These are phyloP conservation scores for Parachlorella kessleri DNA, from an alignment of 139 green algal genomes.

Conservation along the genomic window DNA sequence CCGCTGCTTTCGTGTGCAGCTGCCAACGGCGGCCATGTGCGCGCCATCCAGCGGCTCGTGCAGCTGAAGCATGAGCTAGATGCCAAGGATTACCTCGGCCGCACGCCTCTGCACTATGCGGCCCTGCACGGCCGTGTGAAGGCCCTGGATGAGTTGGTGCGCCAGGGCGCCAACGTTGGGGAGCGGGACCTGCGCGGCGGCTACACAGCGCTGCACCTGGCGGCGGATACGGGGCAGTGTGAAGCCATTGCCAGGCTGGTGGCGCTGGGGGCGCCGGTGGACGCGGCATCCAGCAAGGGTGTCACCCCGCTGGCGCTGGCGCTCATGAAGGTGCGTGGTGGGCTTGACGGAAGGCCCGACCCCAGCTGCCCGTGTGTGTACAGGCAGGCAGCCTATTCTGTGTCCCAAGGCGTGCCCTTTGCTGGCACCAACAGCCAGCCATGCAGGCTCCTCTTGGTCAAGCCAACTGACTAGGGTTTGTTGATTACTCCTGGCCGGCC, in stretches of 20 bases:
- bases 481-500: no score
- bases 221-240: conserved; percentile 62
- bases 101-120: conserved; percentile 66
- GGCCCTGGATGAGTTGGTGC: conserved; percentile 50
- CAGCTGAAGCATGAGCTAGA: conserved; percentile 49
- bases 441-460: no score
- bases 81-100: conserved; percentile 50
- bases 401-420: no score
- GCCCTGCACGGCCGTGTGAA: conserved; percentile 54
- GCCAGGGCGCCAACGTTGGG: conserved; percentile 41
- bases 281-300: conserved; percentile 43
- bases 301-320: conserved; percentile 55
- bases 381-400: no score
- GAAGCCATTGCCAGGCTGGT: conserved; percentile 43
- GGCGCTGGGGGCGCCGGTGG: conserved; percentile 40
- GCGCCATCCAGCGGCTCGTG: conserved; percentile 47
- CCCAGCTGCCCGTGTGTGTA: no score
- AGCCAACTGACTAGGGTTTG: no score
- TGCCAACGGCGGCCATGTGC: conserved; percentile 58
- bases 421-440: no score
- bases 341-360: no score
- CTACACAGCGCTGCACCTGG: conserved; percentile 62
- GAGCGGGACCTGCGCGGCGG: conserved; percentile 41
- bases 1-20: no score
- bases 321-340: conserved; percentile 54